Evolutionary conservation across 2,329 filamentous ascomycete genomes (phyloP), one percentile per base, ranked within the genome.

Genomic region (Nothopassalora personata): DNA sequence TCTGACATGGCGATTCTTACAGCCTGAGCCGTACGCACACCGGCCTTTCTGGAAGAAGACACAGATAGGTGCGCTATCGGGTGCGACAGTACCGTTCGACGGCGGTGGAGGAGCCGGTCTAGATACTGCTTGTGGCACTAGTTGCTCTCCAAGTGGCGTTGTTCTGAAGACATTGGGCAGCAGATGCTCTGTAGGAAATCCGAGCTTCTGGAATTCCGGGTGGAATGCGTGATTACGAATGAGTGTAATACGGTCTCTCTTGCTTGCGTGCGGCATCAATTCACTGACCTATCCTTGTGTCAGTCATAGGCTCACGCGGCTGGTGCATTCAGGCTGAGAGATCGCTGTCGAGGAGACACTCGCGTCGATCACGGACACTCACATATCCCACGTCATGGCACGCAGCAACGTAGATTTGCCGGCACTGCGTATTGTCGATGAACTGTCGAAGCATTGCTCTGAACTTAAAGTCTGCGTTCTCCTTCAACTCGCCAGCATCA

Each of bases 401-500:
- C 43, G 80, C 83, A 5, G 83, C 85, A 58, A 86, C 83, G 66
- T 82, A 83, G 36, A 88, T 84, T 67, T 86, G 84, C 64, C 82
- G 83, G 74, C 85, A 88, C 66, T 86, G 82, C 3, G 77, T 73
- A 64, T 83, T 83, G 49, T 85, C 80, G 34, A 77, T 79, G 60
- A 83, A 85, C 1, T 85, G 74, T 5, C 76, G 74, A 67, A 77
- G 74, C 58, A 72, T 60, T 64, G 75, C 82, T 67, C 82, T 77
- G 56, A 87, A 77, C 69, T 87, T 87, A 67, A 81, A 82, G 64
- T 83, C 81, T 30, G 81, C 81, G 31, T 81, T 81, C 64, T 84
- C 82, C 66, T 86, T 85, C 36, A 82, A 77, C 61, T 83, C 81
- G 9, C 84, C 82, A 10, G 82, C 82, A 67, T 87, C 85, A 13